Base-by-base conservation (phyloP, 805 yeast genomes). In the Suhomyces sp. region DNA sequence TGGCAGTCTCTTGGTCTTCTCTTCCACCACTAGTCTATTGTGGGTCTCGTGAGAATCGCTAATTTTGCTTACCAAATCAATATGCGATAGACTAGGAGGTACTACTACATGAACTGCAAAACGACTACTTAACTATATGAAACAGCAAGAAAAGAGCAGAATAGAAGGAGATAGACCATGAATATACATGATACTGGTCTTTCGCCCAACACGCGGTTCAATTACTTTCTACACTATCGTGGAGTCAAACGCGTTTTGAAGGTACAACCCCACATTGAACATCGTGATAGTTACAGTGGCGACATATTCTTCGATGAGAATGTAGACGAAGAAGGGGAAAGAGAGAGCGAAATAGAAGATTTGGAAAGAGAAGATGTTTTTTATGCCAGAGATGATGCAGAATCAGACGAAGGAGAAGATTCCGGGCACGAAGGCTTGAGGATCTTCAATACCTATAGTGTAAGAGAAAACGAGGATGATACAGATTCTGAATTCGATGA, bases 201-300 rank as follows among this genome's bases (percentile, higher is more conserved):
- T 37, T 37, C 48, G 12, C 31, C 27, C 29, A 21, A 21, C 12
- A 31, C 46, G 12, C 20, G 43, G 35, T 49, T 45, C 39, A 21
- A 37, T 15, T 13, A 22, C 20, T 49, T 44, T 40, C 21, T 49
- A 29, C 25, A 22, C 31, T 44, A 40, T 22, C 44, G 52, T n/a
- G 52, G 52, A 9, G 43, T 49, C 20, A 24, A 48, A 29, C 33
- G 56, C 6, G 44, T 49, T 0, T 31, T 24, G 13, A 44, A 46
- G 37, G n/a, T 10, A 6, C 44, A n/a, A 20, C 44, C 44, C 17
- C 44, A 20, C 12, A 41, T 39, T 19, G 46, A 6, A 3, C 19
- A 20, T 21, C 50, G 49, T 17, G 46, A 46, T 29, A 39, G 47
- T 12, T 35, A n/a, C n/a, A 10, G 21, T 13, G 29, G 22, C 19